phyloP scores from a whole-genome alignment of 495 filamentous ascomycete genomes.

The Massariosphaeria phaeospora region DNA sequence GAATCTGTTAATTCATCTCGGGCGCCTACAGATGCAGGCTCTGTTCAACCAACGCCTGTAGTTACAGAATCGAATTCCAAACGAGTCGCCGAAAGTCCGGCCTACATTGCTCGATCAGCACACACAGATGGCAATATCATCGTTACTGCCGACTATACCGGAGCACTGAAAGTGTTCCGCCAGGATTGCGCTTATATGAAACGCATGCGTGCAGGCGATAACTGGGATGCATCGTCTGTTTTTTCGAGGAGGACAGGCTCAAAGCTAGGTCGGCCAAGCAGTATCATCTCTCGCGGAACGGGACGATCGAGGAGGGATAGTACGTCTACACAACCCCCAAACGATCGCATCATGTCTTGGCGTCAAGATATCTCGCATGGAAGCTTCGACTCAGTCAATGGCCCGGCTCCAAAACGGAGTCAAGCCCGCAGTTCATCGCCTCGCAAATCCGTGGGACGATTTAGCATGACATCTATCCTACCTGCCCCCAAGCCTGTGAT shows the following conservation, averaged over 20 bases:
- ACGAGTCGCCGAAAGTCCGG: slow-evolving; percentile 56
- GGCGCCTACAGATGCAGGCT: slow-evolving; percentile 33
- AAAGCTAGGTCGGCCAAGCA: slow-evolving; percentile 52
- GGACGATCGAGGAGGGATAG: slow-evolving; percentile 54
- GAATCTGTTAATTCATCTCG: slow-evolving; percentile 48
- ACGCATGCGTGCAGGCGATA: slow-evolving; percentile 52
- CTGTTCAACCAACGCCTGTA: slow-evolving; percentile 32
- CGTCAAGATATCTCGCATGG: slow-evolving; percentile 67
- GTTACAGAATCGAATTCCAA: slow-evolving; percentile 46
- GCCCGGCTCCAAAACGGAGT: slow-evolving; percentile 23
- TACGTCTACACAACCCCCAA: slow-evolving; percentile 51
- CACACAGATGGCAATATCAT: slow-evolving; percentile 89
- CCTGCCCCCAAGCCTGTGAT: slow-evolving; percentile 25
- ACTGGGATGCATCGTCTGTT: slow-evolving; percentile 65
- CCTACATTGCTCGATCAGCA: slow-evolving; percentile 65
- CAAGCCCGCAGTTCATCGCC: slow-evolving; percentile 54
- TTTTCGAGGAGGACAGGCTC: slow-evolving; percentile 66
- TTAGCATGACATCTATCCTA: slow-evolving; percentile 15
- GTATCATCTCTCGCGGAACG: slow-evolving; percentile 55
- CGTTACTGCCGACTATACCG: slow-evolving; percentile 81
- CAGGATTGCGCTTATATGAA: slow-evolving; percentile 81
- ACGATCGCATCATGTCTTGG: slow-evolving; percentile 89
- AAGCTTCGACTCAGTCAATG: slow-evolving; percentile 49
- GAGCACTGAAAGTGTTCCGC: slow-evolving; percentile 86
- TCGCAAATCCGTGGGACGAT: slow-evolving; percentile 46